Evolutionary conservation across 495 filamentous ascomycete genomes (phyloP).

Genomic region (Amorphotheca resinae): DNA sequence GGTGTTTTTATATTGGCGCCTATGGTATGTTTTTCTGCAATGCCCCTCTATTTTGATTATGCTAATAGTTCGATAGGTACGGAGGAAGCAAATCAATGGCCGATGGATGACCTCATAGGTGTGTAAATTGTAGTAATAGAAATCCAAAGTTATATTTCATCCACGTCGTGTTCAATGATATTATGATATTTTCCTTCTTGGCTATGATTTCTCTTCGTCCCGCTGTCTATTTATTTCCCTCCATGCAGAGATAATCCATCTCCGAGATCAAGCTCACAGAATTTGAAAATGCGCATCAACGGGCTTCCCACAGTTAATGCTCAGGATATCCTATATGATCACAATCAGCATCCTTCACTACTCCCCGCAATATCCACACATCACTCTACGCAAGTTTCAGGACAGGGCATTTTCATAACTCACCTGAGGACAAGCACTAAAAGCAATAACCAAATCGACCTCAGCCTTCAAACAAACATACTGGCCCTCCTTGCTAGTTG

Average conservation of each 20-base stretch:
- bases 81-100: slow-evolving; percentile 40
- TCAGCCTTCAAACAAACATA: slow-evolving; percentile 27
- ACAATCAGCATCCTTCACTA: slow-evolving; percentile 29
- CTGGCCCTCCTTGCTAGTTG: slow-evolving; percentile 25
- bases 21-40: slow-evolving; percentile 49
- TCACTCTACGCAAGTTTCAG: not conserved
- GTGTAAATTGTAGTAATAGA: slow-evolving; percentile 6
- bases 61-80: slow-evolving; percentile 26
- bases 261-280: not conserved
- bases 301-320: too few species aligned
- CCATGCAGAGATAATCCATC: too few species aligned
- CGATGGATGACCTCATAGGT: slow-evolving; percentile 26
- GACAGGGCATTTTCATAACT: not conserved
- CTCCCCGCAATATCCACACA: slow-evolving; percentile 27
- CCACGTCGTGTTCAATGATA: too few species aligned
- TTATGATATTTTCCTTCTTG: too few species aligned
- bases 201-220: too few species aligned
- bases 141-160: slow-evolving; percentile 5
- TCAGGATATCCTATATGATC: too few species aligned
- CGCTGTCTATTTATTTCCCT: too few species aligned
- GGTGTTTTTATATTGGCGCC: slow-evolving; percentile 70
- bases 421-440: slow-evolving; percentile 31
- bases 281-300: too few species aligned
- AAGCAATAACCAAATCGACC: slow-evolving; percentile 28
- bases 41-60: not conserved